Conservation (phyloP, 2,329 filamentous ascomycete species). For the Pseudocercospora crystallina region DNA sequence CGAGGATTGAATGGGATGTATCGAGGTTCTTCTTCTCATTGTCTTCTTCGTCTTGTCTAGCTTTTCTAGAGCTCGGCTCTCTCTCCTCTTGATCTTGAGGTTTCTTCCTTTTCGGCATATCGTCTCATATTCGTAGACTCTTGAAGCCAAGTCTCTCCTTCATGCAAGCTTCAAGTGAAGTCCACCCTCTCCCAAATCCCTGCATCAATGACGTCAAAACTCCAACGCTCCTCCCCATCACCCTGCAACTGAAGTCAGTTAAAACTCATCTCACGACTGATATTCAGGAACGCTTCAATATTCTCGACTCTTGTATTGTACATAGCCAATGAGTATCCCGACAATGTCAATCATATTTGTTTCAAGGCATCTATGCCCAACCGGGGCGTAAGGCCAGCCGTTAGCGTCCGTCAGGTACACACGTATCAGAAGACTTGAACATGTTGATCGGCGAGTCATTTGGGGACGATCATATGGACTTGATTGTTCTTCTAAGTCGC, state of each 20-base stretch:
- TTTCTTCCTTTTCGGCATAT: conserved; percentile 4
- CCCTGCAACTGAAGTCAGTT: background rate
- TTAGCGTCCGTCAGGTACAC: background rate
- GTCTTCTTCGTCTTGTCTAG: background rate
- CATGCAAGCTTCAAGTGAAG: background rate
- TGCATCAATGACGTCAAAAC: background rate
- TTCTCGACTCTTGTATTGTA: background rate
- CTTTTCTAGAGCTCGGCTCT: background rate
- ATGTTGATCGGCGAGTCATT: background rate
- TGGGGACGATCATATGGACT: background rate
- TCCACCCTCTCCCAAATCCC: background rate
- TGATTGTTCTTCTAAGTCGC: too few relatives aligned
- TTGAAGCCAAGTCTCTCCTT: too few relatives aligned
- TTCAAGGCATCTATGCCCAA: conserved; percentile 1
- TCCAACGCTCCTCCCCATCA: background rate
- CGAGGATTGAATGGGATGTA: background rate
- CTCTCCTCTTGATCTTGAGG: background rate
- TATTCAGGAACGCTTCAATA: background rate
- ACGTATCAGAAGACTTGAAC: background rate
- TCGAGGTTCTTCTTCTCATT: too few relatives aligned
- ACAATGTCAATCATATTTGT: background rate
- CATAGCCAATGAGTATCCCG: background rate
- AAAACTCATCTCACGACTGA: background rate
- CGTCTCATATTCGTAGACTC: background rate
- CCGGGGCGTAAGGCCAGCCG: conserved; percentile 1